Conservation (phyloP, 2,329 filamentous ascomycete genomes). For the Hymenoscyphus scutula region DNA sequence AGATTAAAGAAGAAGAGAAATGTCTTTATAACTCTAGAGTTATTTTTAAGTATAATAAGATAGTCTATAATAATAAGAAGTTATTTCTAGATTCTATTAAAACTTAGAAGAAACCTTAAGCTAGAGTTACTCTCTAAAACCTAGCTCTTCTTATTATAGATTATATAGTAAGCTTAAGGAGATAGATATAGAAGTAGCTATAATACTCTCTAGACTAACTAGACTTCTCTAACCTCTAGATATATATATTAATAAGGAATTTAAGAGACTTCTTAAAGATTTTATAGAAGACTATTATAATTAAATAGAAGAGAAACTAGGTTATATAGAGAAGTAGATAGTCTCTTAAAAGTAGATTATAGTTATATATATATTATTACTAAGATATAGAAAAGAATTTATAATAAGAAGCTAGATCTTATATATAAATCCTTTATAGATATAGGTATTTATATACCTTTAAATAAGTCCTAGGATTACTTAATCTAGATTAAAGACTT, state of each 20-base stretch:
- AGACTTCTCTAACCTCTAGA: neutral
- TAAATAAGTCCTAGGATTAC: neutral
- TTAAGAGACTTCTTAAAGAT: neutral
- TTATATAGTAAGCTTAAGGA: neutral
- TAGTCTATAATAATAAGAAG: neutral
- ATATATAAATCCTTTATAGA: neutral
- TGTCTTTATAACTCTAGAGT: neutral
- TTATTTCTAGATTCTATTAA: neutral
- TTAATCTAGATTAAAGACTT: neutral
- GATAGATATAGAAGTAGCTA: neutral
- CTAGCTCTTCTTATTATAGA: neutral
- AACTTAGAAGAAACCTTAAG: neutral
- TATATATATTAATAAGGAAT: neutral
- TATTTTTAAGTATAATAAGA: neutral
- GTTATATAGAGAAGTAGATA: neutral
- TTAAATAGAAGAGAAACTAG: neutral
- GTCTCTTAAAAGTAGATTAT: neutral
- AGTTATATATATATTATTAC: neutral
- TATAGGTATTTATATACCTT: neutral
- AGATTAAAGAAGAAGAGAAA: neutral
- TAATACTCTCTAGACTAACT: neutral
- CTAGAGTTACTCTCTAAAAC: neutral
- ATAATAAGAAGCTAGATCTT: neutral
- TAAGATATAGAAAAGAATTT: neutral
- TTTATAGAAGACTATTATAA: neutral